Evolutionary conservation across 208 protist genomes (phyloP), one percentile per base, ranked within the genome.

Genomic region (Acanthamoeba triangularis): DNA sequence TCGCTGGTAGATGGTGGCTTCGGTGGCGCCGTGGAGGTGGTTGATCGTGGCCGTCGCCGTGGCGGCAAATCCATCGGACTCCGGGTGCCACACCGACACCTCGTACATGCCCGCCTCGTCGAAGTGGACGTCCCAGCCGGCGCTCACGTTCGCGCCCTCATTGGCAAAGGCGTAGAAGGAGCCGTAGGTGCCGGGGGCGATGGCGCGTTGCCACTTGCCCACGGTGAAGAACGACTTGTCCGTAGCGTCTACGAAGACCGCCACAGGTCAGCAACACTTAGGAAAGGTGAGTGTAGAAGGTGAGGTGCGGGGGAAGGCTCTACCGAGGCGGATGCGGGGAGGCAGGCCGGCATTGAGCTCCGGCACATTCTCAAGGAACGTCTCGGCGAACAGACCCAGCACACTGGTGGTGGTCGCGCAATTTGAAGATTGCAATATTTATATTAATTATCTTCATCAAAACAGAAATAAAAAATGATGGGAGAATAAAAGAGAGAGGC

Each of bases 21-120:
- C 28, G 23, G 69, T 47, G 13, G 30, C 30, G n/a, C 69, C 69
- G 20, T 78, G 69, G 2, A 78, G 69, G 69, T 78, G 69, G 69
- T 78, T 78, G 69, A 78, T 41, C 30, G 69, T 78, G 37, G 30
- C 23, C 30, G 30, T 76, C 0, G 74, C 88, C 23, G 25, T 44
- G 74, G 35, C 20, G 16, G 47, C 30, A 35, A 61, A 35, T 1
- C 14, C 59, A 18, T 18, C 20, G 59, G 61, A 20, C 52, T 37
- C 61, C 10, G 90, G 33, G 44, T 33, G 28, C 30, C 61, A 94
- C 16, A 94, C 44, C 7, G 90, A 44, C 6, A 94, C 41, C 61
- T 94, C 90, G 41, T 94, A 94, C 52, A 94, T 76, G 41, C 90
- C 90, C 28, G 56, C 59, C 80, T 94, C 90, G 56, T 49, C 52